phyloP scores from a whole-genome alignment of 192 early-diverging fungal species.

The Coemansia sp. region DNA sequence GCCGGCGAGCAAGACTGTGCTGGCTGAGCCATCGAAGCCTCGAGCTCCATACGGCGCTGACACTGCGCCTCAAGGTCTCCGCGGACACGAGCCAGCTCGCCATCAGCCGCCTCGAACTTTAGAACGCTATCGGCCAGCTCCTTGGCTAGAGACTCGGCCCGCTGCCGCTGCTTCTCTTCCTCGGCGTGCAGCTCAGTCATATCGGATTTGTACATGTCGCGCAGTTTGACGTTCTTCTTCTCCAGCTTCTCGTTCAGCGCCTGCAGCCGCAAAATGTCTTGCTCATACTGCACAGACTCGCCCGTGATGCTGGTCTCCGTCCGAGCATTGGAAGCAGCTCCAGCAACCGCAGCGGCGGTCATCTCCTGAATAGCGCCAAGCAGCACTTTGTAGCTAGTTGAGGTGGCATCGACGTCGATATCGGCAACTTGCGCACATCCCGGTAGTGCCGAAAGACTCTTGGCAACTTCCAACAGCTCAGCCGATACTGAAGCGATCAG shows the following conservation, averaged over 20 bases:
- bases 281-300: conserved; percentile 13
- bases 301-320: too few relatives aligned
- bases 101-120: conserved; percentile 1
- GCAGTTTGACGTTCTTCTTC: conserved; percentile 43
- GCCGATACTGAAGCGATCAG: not conserved
- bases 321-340: not conserved
- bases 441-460: conserved; percentile 15
- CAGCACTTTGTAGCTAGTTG: not conserved
- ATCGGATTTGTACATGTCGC: conserved; percentile 49
- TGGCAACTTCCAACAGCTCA: conserved; percentile 10
- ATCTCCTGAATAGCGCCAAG: conserved; percentile 3
- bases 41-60: conserved; percentile 22
- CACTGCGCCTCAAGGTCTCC: conserved; percentile 22
- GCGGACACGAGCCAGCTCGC: conserved; percentile 19
- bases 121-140: conserved; percentile 16
- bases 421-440: conserved; percentile 11
- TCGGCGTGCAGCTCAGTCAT: conserved; percentile 40
- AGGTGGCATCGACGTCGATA: not conserved
- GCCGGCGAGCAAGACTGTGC: not conserved
- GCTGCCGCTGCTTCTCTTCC: conserved; percentile 45
- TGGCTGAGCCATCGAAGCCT: conserved; percentile 4
- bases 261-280: conserved; percentile 23
- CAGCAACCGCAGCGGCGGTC: conserved; percentile 6
- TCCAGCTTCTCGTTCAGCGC: conserved; percentile 45
- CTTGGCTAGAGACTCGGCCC: conserved; percentile 24